Base-by-base conservation (phyloP, 306 rosid genomes). In the Pueraria montana region DNA sequence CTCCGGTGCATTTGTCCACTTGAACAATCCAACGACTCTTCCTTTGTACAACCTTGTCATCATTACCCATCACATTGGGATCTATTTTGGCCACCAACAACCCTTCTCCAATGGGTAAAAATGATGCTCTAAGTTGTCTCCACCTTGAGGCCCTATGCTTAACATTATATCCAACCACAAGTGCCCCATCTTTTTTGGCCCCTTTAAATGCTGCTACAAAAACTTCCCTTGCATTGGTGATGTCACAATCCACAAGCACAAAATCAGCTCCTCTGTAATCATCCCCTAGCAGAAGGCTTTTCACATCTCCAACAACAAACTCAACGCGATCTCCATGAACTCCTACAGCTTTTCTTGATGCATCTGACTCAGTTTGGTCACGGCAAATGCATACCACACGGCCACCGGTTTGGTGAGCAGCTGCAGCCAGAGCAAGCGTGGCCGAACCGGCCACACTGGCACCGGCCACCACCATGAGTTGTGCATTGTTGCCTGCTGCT, bases 101-200 rank as follows among this genome's bases (percentile, higher is more conserved):
- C 81, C 90, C 92, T 74, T 85, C 90, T 72, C 87, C 92, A 68
- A 89, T 89, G 2, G 92, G 92, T 23, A 89, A 81, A 85, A 85
- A 89, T 0, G 88, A 80, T 59, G 87, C 84, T 52, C 62, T 84
- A 20, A 81, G 49, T 27, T 85, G 85, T 61, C 73, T 86, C 83
- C 86, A 83, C 73, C 73, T 27, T 20, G 81, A 87, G 2, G 45
- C 85, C 56, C 85, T 87, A 16, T 76, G 85, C 76, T 65, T 74
- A 11, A 87, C 91, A 79, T 87, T 89, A 52, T 70, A 86, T 3
- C 91, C 92, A 49, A 87, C 89, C 21, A 87, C 84, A 81, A 85
- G 27, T 70, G 84, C 89, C 4, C 80, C 88, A 63, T 83, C 73
- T 46, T 53, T 76, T 27, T 67, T 84, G 8, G 89, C 80, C 26